Evolutionary conservation across 2,329 filamentous ascomycete genomes (phyloP), one percentile per base, ranked within the genome.

Genomic region (Ascochyta fabae): DNA sequence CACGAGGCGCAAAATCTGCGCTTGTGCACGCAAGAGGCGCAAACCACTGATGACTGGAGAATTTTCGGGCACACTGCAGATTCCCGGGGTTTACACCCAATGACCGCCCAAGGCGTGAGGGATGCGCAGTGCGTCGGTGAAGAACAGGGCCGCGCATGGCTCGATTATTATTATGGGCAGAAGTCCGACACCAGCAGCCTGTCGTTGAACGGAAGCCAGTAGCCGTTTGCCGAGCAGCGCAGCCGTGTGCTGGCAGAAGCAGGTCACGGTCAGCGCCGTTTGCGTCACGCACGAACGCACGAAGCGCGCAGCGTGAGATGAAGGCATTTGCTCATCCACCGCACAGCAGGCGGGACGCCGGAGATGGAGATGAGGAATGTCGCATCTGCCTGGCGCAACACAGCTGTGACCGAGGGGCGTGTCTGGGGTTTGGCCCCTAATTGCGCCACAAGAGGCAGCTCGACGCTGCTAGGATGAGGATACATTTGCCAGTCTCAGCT

Each of bases 281-380:
- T 67, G 63, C 64, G 61, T 67, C 61, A 64, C 65, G 46, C 48
- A 36, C 45, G 35, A 50, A 64, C 65, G 46, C 48, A 36, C 45
- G 35, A 50, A 29, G 9, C 24, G 19, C 55, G 51, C 53, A 45
- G 40, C 26, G 46, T 33, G 49, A 50, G 27, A 51, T 64, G 63
- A 53, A 34, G 61, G 52, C 36, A 63, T 63, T 60, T 60, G 41
- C 36, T 42, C 48, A 53, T 43, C 48, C 48, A 50, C 45, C 44
- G 49, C 54, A 53, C 53, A 54, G 59, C 53, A 58, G 43, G 62
- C 66, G 60, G 29, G 13, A 12, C 29, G 29, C 29, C 29, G 29
- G 54, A 53, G 51, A 53, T 58, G 60, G 64, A 67, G 53, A 69
- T 64, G 53, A 60, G 58, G 29, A 48, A 50, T 56, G 63, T 66